Base-by-base conservation (phyloP, 2,329 filamentous ascomycete species). In the Microsporum canis region DNA sequence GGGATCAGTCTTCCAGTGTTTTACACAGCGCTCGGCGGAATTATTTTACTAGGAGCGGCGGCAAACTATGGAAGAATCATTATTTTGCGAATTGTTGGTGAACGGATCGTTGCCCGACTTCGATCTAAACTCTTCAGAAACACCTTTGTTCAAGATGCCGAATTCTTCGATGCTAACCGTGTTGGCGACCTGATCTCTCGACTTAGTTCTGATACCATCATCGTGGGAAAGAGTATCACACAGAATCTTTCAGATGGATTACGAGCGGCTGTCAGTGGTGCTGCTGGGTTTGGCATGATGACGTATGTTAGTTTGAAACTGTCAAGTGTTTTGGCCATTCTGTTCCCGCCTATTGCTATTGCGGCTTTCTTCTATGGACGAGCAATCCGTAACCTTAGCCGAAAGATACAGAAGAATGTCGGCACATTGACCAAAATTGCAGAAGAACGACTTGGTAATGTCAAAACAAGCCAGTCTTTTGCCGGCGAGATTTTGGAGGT, bases 181-280 rank as follows among this genome's bases (percentile, higher is more conserved):
- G 91, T 96, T 31, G 94, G 94, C 72, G 94, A 99, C 72, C 78
- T 99, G 67, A 96, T 99, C 70, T 97, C 92, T 41, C 87, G 95
- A 41, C 84, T 99, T 53, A 91, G 92, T 69, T 95, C 91, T 1
- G 95, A 99, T 73, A 96, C 94, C 0, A 90, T 97, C 70, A 95
- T 99, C 70, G 94, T 99, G 60, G 94, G 92, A 71, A 99, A 99
- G 76, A 96, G 91, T 69, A 96, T 99, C 66, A 99, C 94, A 0
- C 92, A 97, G 71, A 99, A 99, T 71, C 78, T 99, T 57, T 97
- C 92, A 4, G 94, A 99, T 75, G 94, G 94, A n/a, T 81, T 99
- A 59, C 84, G 94, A 63, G 88, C 94, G 14, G 77, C 94, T 36
- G 92, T 99, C 63, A 96, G 91, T 66, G 94, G 94, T 66, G 85